Evolutionary conservation across 1,139 yeast species (phyloP), one percentile per base, ranked within the genome.

Genomic region (Nadsonia commutata): DNA sequence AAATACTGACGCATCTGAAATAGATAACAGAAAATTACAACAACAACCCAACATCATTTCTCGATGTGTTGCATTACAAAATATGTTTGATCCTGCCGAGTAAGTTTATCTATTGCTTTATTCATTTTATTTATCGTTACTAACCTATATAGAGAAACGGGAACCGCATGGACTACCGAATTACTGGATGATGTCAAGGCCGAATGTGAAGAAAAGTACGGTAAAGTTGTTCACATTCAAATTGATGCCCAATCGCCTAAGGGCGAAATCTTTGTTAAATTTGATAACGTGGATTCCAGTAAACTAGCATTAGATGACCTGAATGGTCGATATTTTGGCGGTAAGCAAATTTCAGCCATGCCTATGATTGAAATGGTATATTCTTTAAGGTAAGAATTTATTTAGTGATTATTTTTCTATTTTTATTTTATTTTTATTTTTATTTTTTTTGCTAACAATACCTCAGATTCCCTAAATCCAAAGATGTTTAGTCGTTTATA

Each of bases 171-270:
- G 68, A 51, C 54, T 7, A 46, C 52, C 20, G 67, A 63, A 42
- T 56, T 63, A 18, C 63, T 59, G 40, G 64, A 62, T 21, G 68
- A 63, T 45, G 65, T 64, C 36, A 52, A 52, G 31, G 54, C 52
- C 3, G 67, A 63, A 45, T 63, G 67, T 45, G 64, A 63, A 41
- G 64, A 59, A 20, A 58, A 60, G 47, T 63, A 63, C 44, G 68
- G 68, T 31, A 46, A 51, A 36, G 63, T 63, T 3, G 51, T 51
- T 13, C 66, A 64, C 44, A 54, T 64, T 36, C 48, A 53, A 11
- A 60, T 63, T 19, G 65, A 60, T 13, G 53, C 57, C 3, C 47
- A 48, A 20, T 53, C 62, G 13, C 42, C 43, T 11, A 47, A 51
- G 20, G 67, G 67, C 22, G 63, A 62, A 37, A 56, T 63, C 18